Evolutionary conservation across 192 early-diverging fungal genomes (phyloP).

Genomic region (Backusella psychrophila): DNA sequence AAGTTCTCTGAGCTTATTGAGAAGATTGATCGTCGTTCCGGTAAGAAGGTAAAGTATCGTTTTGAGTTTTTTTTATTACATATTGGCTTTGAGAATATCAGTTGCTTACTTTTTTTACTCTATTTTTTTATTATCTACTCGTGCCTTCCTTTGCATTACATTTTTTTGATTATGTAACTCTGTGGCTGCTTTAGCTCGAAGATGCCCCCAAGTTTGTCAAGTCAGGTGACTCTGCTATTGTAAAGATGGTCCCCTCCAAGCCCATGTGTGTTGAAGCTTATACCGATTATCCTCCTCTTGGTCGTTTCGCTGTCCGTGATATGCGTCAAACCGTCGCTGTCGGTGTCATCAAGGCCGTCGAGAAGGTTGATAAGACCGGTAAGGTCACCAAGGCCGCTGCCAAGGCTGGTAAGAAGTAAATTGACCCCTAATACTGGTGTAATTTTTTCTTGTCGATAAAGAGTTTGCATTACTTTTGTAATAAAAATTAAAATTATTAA

Average conservation of each 20-base stretch:
- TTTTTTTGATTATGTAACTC: not conserved
- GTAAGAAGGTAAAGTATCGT: conserved; percentile 61
- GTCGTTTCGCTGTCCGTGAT: too few species aligned
- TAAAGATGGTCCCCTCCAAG: too few species aligned
- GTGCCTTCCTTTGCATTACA: not conserved
- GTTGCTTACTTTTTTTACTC: not conserved
- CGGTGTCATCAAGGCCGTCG: too few species aligned
- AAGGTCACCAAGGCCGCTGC: conserved; percentile 78
- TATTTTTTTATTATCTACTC: not conserved
- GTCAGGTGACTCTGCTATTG: too few species aligned
- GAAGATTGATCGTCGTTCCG: conserved; percentile 97
- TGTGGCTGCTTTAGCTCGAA: too few species aligned
- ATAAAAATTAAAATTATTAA: not conserved
- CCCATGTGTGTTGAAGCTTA: too few species aligned
- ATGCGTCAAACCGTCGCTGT: too few species aligned
- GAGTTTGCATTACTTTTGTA: not conserved
- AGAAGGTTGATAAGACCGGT: conserved; percentile 65
- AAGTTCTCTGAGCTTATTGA: conserved; percentile 88
- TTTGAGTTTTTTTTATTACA: not conserved
- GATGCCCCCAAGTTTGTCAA: too few species aligned
- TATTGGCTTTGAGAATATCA: not conserved
- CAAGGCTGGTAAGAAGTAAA: conserved; percentile 83
- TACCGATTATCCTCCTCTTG: too few species aligned
- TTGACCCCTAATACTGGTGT: not conserved
- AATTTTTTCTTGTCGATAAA: not conserved